Conservation (phyloP, 208 protist species). For the Leishmania aethiopica region DNA sequence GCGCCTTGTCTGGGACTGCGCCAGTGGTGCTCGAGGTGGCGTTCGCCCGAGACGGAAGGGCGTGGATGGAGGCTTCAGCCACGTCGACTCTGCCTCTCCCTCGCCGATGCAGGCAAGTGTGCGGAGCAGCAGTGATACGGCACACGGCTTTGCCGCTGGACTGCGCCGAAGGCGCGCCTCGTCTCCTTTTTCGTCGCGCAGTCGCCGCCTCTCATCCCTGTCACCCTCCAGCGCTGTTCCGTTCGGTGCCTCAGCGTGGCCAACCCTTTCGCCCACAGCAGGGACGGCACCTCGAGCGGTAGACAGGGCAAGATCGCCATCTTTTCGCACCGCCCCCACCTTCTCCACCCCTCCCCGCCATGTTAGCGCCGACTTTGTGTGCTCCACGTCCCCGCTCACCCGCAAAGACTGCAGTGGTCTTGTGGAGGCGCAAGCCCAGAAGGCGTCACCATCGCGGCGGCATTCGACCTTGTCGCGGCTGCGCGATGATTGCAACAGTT, state of each 20-base stretch:
- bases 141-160: neutral
- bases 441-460: neutral
- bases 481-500: neutral
- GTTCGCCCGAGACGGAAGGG: neutral
- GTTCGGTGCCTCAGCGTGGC: neutral
- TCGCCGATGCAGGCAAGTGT: neutral
- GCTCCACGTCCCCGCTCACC: neutral
- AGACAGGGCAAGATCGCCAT: neutral
- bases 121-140: neutral
- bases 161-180: neutral
- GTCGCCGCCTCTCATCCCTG: neutral
- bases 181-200: neutral
- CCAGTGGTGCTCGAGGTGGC: neutral
- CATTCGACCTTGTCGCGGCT: neutral
- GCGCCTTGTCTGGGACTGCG: constrained; percentile 25
- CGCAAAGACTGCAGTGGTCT: neutral
- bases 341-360: neutral
- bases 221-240: neutral
- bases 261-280: neutral
- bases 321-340: neutral
- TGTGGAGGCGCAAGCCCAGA: neutral
- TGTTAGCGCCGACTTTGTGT: neutral
- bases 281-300: neutral
- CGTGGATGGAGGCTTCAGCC: neutral
- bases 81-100: neutral